These are phyloP conservation scores for Ophiocordyceps unilateralis DNA, from an alignment of 2,329 filamentous ascomycete species.

Conservation along the genomic window DNA sequence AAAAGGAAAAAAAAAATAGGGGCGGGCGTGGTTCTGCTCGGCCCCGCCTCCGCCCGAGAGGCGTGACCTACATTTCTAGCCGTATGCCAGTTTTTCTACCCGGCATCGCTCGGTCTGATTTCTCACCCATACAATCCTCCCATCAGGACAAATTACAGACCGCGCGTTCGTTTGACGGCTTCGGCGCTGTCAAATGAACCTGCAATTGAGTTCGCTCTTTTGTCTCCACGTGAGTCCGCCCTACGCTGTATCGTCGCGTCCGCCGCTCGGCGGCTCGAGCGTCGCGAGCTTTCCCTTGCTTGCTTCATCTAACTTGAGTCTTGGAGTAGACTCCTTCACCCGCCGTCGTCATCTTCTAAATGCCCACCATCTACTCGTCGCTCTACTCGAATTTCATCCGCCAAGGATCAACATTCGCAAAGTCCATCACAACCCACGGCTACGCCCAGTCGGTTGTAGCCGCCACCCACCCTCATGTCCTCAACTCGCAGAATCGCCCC, in stretches of 20 bases:
- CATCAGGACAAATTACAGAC: slow-evolving; percentile 8
- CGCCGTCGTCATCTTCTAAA: slow-evolving; percentile 60
- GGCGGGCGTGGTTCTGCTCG: neutral
- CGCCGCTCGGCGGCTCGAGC: no score
- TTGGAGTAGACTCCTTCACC: slow-evolving; percentile 22
- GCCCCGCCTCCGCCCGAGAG: neutral
- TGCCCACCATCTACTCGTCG: slow-evolving; percentile 58
- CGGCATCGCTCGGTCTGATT: slow-evolving; percentile 1
- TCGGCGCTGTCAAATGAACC: slow-evolving; percentile 91
- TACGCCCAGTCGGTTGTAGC: slow-evolving; percentile 97
- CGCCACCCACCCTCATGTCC: slow-evolving; percentile 65
- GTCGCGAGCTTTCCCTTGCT: no score
- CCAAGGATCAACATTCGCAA: slow-evolving; percentile 70
- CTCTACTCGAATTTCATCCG: slow-evolving; percentile 74
- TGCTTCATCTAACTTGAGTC: no score
- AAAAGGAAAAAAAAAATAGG: no score
- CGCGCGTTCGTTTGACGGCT: slow-evolving; percentile 90
- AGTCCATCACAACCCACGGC: slow-evolving; percentile 91
- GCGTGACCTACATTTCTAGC: slow-evolving; percentile 3
- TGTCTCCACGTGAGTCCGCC: slow-evolving; percentile 45
- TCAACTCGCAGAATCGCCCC: slow-evolving; percentile 53
- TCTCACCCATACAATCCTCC: slow-evolving; percentile 4
- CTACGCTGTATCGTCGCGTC: neutral
- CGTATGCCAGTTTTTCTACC: neutral
- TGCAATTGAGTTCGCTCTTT: slow-evolving; percentile 52